phyloP scores from a whole-genome alignment of 2,329 filamentous ascomycete genomes.

The Trichoderma koningii region DNA sequence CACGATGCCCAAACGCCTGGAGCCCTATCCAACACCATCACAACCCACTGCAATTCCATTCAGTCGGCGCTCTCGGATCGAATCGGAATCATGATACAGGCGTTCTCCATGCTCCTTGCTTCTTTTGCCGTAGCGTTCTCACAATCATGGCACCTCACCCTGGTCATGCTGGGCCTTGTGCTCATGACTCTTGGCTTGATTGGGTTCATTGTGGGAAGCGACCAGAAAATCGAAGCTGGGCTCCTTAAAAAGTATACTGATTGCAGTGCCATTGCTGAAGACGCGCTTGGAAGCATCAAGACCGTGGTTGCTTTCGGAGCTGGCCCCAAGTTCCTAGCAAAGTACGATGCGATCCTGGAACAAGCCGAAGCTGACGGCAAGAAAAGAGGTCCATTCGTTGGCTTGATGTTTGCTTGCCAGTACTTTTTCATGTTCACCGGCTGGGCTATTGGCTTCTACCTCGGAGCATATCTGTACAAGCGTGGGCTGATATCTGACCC shows the following conservation, averaged over 20 bases:
- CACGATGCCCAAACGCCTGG: conserved; percentile 21
- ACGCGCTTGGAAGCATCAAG: conserved; percentile 20
- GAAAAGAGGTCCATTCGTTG: conserved; percentile 18
- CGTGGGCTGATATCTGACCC: conserved; percentile 20
- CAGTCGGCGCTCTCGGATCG: conserved; percentile 19
- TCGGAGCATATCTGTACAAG: conserved; percentile 21
- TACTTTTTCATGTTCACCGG: conserved; percentile 26
- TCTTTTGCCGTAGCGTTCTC: conserved; percentile 22
- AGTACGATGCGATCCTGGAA: conserved; percentile 12
- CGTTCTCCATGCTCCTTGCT: conserved; percentile 20
- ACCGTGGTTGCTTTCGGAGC: conserved; percentile 25
- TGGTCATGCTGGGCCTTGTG: conserved; percentile 23
- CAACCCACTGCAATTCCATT: conserved; percentile 20
- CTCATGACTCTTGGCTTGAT: conserved; percentile 16
- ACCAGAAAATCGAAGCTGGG: conserved; percentile 24
- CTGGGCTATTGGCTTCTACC: conserved; percentile 25
- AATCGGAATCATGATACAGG: conserved; percentile 26
- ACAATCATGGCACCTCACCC: conserved; percentile 25
- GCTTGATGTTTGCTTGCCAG: conserved; percentile 26
- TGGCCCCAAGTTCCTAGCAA: conserved; percentile 15
- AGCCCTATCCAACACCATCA: conserved; percentile 17
- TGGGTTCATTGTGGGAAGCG: conserved; percentile 22
- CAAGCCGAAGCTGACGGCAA: conserved; percentile 16
- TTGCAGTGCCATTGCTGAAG: conserved; percentile 23
- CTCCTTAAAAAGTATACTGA: conserved; percentile 20